Evolutionary conservation across 768 basidiomycete genomes (phyloP).

Genomic region (Calocybe gangraenosa): DNA sequence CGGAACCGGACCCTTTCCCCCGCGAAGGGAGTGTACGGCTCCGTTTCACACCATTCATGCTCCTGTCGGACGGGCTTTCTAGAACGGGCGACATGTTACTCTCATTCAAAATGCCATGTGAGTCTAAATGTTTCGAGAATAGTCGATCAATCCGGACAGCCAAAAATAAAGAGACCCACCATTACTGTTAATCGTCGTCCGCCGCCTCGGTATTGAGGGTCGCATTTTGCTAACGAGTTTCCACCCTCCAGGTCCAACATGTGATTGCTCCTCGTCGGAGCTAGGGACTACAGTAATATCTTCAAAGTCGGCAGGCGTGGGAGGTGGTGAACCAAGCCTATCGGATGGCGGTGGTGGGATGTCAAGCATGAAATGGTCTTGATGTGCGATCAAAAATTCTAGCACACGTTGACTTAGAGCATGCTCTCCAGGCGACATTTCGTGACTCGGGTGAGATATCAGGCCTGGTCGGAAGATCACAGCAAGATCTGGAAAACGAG

Average conservation of each 20-base stretch:
- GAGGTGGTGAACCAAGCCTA: conserved; percentile 11
- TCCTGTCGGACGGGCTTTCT: conserved; percentile 31
- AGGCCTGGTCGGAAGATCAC: conserved; percentile 96
- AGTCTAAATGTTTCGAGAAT: conserved; percentile 9
- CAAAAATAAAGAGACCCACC: conserved; percentile 21
- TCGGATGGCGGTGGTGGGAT: conserved; percentile 62
- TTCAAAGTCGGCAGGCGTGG: conserved; percentile 33
- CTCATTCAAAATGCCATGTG: conserved; percentile 25
- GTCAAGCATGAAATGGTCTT: conserved; percentile 92
- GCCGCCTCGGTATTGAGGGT: conserved; percentile 45
- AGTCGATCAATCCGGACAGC: too few species aligned
- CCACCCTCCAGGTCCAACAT: conserved; percentile 44
- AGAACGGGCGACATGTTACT: conserved; percentile 43
- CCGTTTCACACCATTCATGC: conserved; percentile 35
- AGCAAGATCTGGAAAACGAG: conserved; percentile 67
- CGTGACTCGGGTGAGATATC: conserved; percentile 84
- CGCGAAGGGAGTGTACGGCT: conserved; percentile 65
- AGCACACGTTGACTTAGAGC: conserved; percentile 84
- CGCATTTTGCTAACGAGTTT: conserved; percentile 40
- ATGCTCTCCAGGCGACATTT: conserved; percentile 83
- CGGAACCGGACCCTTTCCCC: conserved; percentile 19
- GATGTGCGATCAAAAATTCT: conserved; percentile 94
- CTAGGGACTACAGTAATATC: conserved; percentile 40
- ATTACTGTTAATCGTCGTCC: conserved; percentile 50
- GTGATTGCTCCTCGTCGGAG: conserved; percentile 45